phyloP scores from a whole-genome alignment of 192 early-diverging fungal genomes.

The Coemansia sp. region DNA sequence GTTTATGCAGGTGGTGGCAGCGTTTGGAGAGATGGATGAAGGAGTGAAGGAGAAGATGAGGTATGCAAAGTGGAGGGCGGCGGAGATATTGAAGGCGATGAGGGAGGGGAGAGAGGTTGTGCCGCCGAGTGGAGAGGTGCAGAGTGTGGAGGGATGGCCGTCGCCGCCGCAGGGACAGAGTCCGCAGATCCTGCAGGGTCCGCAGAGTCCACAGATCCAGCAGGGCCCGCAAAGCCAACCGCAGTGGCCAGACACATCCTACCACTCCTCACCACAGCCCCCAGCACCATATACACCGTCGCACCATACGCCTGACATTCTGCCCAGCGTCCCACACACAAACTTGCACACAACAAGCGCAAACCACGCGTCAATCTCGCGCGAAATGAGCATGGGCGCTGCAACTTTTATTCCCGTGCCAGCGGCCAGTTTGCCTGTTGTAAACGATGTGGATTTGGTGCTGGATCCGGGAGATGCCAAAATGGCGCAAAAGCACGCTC shows the following conservation, averaged over 20 bases:
- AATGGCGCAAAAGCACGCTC: slow-evolving; percentile 80
- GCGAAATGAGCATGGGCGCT: neutral
- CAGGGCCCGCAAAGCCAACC: neutral
- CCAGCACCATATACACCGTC: neutral
- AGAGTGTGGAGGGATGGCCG: too few species aligned
- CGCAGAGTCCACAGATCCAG: neutral
- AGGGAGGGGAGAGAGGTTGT: slow-evolving; percentile 78
- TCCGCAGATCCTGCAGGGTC: neutral
- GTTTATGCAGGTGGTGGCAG: slow-evolving; percentile 83
- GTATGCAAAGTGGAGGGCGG: slow-evolving; percentile 95
- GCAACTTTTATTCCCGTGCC: slow-evolving; percentile 48
- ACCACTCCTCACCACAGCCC: neutral
- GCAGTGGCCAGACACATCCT: neutral
- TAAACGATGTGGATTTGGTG: neutral
- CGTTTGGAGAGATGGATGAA: slow-evolving; percentile 74
- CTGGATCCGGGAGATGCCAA: slow-evolving; percentile 60
- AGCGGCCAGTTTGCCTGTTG: slow-evolving; percentile 21
- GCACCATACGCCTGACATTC: slow-evolving; percentile 1
- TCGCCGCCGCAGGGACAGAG: slow-evolving; percentile 1
- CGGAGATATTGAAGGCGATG: slow-evolving; percentile 89
- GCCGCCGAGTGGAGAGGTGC: slow-evolving; percentile 50
- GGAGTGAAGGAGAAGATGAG: slow-evolving; percentile 82
- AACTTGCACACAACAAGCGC: neutral
- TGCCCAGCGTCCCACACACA: slow-evolving; percentile 32
- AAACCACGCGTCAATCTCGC: neutral